phyloP scores from a whole-genome alignment of 1,284 basidiomycete species.

The Neonothopanus nambi region DNA sequence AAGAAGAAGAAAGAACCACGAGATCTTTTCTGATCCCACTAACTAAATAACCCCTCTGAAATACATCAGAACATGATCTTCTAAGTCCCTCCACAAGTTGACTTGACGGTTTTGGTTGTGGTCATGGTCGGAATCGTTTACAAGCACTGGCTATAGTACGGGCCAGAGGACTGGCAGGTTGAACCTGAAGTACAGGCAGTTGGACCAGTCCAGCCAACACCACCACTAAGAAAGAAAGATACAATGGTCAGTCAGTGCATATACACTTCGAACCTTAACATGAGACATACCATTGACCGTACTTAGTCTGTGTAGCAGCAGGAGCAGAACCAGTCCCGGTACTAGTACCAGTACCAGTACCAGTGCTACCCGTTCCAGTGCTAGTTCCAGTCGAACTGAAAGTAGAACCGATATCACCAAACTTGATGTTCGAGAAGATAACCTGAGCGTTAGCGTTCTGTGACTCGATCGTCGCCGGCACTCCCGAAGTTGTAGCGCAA shows the following conservation, averaged over 20 bases:
- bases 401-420: conserved; percentile 46
- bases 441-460: conserved; percentile 36
- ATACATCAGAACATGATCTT: too few species aligned
- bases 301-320: conserved; percentile 3
- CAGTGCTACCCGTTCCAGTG: conserved; percentile 10
- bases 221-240: not conserved
- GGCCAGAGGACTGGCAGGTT: not conserved
- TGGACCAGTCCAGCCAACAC: conserved; percentile 7
- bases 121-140: too few species aligned
- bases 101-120: too few species aligned
- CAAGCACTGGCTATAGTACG: not conserved
- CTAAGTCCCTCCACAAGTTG: too few species aligned
- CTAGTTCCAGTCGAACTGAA: conserved; percentile 19
- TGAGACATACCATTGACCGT: conserved; percentile 5
- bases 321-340: not conserved
- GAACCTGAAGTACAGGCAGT: conserved; percentile 2
- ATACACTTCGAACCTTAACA: too few species aligned
- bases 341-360: conserved; percentile 1
- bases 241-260: not conserved
- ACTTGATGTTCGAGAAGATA: conserved; percentile 49
- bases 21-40: too few species aligned
- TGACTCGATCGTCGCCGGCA: conserved; percentile 40
- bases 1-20: too few species aligned
- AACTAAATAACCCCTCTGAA: too few species aligned
- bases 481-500: conserved; percentile 41